Base-by-base conservation (phyloP, 129 eudicot genomes). In the Gnaphalium uliginosum region DNA sequence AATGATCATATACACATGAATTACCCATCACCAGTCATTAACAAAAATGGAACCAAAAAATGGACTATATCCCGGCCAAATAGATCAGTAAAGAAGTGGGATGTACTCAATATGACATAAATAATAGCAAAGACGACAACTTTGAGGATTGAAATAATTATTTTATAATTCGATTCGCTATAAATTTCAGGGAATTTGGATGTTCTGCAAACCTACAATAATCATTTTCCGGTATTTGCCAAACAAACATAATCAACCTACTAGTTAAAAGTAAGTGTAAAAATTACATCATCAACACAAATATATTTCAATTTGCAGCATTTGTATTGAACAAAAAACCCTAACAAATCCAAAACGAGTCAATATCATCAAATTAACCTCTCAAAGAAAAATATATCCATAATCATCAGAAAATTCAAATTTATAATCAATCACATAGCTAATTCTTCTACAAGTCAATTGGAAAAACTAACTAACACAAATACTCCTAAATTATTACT, bases 1-100 rank as follows among this genome's bases (percentile, higher is more conserved):
- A 60, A 75, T 64, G 61, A 73, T 27, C 53, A 72, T 26, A 75
- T 22, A 46, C 51, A 46, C 30, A 77, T 3, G 65, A 32, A 17
- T 11, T 27, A 23, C 26, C 50, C 23, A 62, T 76, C 66, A 66
- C 15, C 15, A 39, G n/a, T 57, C 25, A 50, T 51, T 6, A 48
- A n/a, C 21, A 32, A 70, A 29, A 66, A 61, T 14, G 4, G 27
- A 25, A 0, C 15, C 6, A 30, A 13, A 2, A 50, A 50, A 14
- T 13, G 22, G 48, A 13, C 60, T 3, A 46, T 58, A 73, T 37
- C 75, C 75, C n/a, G 27, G 24, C 8, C 63, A 29, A 1, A 29
- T 53, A 53, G 26, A 71, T n/a, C 3, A 53, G 75, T 53, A 14
- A n/a, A 30, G 11, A 15, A 19, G 72, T 15, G 15, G 23, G 4